Evolutionary conservation across 345 rosid species (phyloP).

Genomic region (Syzygium grande): DNA sequence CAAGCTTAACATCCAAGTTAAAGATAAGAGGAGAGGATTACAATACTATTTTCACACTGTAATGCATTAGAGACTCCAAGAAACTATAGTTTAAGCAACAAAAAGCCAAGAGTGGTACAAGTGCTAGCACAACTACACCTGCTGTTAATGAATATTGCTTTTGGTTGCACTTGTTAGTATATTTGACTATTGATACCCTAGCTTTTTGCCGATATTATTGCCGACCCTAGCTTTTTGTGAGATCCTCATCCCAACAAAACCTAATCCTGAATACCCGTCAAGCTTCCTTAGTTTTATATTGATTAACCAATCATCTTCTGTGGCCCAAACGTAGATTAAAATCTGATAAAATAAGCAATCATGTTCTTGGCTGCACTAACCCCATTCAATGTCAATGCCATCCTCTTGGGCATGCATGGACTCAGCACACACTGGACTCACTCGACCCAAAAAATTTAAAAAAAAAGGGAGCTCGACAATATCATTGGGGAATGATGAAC

Average conservation of each 20-base stretch:
- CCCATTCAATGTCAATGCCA: not conserved
- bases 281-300: not conserved
- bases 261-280: not conserved
- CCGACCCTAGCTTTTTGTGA: not conserved
- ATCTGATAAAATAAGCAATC: not conserved
- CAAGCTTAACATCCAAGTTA: not conserved
- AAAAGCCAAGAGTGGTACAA: not conserved
- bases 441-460: no score
- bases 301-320: not conserved
- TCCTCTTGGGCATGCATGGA: not conserved
- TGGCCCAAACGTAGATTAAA: not conserved
- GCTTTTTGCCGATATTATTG: not conserved
- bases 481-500: not conserved
- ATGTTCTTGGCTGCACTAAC: not conserved
- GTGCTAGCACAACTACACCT: not conserved
- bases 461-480: not conserved
- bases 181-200: not conserved
- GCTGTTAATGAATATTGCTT: not conserved
- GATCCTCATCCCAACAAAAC: not conserved
- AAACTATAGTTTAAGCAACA: not conserved
- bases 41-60: not conserved
- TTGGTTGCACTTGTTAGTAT: not conserved
- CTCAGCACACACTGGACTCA: conserved; percentile 1
- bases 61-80: not conserved
- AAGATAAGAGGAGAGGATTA: not conserved